Conservation (phyloP, 768 basidiomycete genomes). For the Pisolithus orientalis region DNA sequence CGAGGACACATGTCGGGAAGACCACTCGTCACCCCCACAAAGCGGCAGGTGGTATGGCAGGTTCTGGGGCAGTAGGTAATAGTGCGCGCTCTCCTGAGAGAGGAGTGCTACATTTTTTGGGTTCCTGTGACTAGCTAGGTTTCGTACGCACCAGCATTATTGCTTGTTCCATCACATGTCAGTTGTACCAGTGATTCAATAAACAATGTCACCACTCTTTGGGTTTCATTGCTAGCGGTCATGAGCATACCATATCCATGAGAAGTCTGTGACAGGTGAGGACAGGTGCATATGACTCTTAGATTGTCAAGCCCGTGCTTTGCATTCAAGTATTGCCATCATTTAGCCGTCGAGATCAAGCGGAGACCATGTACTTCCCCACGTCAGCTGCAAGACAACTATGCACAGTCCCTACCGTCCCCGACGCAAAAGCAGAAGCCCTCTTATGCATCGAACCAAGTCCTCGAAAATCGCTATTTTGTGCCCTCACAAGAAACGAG, state of each 20-base stretch:
- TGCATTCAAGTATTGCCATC: too few relatives aligned
- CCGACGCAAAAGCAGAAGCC: conserved; percentile 52
- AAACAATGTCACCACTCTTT: too few relatives aligned
- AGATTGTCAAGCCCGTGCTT: too few relatives aligned
- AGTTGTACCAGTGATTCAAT: too few relatives aligned
- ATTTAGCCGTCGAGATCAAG: neutral
- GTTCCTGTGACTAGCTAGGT: too few relatives aligned
- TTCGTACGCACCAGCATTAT: too few relatives aligned
- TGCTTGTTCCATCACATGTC: too few relatives aligned
- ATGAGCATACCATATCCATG: too few relatives aligned
- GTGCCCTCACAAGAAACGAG: conserved; percentile 63
- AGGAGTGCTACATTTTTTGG: neutral
- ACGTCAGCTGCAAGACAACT: conserved; percentile 73
- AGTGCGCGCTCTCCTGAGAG: conserved; percentile 2
- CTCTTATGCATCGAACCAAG: conserved; percentile 57
- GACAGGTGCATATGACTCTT: too few relatives aligned
- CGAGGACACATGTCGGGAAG: conserved; percentile 13
- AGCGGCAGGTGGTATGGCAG: conserved; percentile 20
- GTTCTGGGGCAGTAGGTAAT: conserved; percentile 17
- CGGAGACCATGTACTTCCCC: conserved; percentile 72
- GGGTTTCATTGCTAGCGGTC: too few relatives aligned
- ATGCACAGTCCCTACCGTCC: conserved; percentile 62
- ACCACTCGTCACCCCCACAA: conserved; percentile 5
- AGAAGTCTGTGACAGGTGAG: too few relatives aligned
- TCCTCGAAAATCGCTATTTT: conserved; percentile 73